Percentiles rank a stretch among this genome's conserved stretches.
Conservation (phyloP, 2,329 filamentous ascomycete genomes). For the Alternaria burnsii region DNA sequence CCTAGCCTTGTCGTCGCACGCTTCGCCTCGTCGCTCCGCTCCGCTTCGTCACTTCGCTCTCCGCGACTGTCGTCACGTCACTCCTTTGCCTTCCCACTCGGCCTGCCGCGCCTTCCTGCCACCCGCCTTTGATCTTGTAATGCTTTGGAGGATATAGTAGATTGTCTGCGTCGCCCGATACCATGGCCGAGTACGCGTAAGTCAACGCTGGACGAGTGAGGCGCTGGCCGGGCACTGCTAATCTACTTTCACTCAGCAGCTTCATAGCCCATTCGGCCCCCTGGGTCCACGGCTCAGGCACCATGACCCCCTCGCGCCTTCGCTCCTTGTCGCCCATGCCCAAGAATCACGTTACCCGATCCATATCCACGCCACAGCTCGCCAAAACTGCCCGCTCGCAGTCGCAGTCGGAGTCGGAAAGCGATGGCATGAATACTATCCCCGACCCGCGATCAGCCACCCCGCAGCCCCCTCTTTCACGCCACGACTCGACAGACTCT, state of each 20-base stretch:
- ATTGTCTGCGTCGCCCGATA: conserved; percentile 11
- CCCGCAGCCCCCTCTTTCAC: conserved; percentile 41
- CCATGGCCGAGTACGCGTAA: conserved; percentile 40
- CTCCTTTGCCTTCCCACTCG: conserved; percentile 42
- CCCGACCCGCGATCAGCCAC: conserved; percentile 62
- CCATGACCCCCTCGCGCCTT: conserved; percentile 47
- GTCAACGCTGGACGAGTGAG: conserved; percentile 17
- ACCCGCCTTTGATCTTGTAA: conserved; percentile 15
- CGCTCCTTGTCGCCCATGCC: conserved; percentile 48
- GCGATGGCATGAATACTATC: conserved; percentile 73
- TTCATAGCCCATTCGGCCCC: conserved; percentile 45
- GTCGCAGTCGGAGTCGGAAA: conserved; percentile 52
- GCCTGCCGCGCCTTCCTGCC: conserved; percentile 1
- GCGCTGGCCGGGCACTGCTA: conserved; percentile 19
- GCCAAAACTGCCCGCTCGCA: conserved; percentile 45
- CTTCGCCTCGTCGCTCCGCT: conserved; percentile 6
- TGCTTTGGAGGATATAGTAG: conserved; percentile 13
- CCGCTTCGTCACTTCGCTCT: conserved; percentile 1
- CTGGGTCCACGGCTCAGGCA: conserved; percentile 45
- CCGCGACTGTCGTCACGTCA: conserved; percentile 29
- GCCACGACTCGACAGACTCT: conserved; percentile 57
- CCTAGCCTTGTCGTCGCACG: conserved; percentile 6
- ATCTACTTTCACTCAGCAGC: conserved; percentile 30
- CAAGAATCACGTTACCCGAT: conserved; percentile 50
- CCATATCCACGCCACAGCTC: conserved; percentile 49